Percentiles rank a stretch among this genome's conserved stretches.
Evolutionary conservation across 176 grass and related monocot genomes (phyloP).

Genomic region (Calamus simplicifolius): DNA sequence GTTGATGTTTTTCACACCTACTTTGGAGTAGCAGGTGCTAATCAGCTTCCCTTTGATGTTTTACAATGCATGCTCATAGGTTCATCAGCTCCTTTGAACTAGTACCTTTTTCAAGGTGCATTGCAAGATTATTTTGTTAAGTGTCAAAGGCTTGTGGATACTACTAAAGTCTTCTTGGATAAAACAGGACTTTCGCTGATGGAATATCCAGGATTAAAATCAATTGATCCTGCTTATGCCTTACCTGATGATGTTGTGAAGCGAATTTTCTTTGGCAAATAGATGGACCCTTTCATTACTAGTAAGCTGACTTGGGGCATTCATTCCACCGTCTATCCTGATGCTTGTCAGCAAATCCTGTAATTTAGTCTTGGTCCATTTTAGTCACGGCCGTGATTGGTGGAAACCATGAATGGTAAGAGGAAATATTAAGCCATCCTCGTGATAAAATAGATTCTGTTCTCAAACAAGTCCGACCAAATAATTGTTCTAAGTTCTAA

Average conservation of each 20-base stretch:
- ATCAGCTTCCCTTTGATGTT: neutral
- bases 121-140: neutral
- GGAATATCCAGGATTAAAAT: slow-evolving; percentile 93
- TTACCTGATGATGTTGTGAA: slow-evolving; percentile 80
- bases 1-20: slow-evolving; percentile 87
- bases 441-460: no score
- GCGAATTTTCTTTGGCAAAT: slow-evolving; percentile 52
- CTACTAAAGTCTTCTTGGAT: slow-evolving; percentile 1
- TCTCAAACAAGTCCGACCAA: no score
- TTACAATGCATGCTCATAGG: neutral
- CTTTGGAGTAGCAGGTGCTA: slow-evolving; percentile 86
- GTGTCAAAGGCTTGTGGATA: neutral
- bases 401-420: no score
- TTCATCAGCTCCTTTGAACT: slow-evolving; percentile 1
- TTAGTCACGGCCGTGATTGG: no score
- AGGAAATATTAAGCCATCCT: no score
- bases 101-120: neutral
- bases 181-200: slow-evolving; percentile 76
- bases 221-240: slow-evolving; percentile 83
- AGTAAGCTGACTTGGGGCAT: no score
- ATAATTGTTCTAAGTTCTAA: no score
- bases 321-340: no score
- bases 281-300: no score
- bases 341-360: no score
- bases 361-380: no score